Evolutionary conservation across 306 rosid species (phyloP), one percentile per base, ranked within the genome.

Genomic region (cucumber (Cucumis sativus)): DNA sequence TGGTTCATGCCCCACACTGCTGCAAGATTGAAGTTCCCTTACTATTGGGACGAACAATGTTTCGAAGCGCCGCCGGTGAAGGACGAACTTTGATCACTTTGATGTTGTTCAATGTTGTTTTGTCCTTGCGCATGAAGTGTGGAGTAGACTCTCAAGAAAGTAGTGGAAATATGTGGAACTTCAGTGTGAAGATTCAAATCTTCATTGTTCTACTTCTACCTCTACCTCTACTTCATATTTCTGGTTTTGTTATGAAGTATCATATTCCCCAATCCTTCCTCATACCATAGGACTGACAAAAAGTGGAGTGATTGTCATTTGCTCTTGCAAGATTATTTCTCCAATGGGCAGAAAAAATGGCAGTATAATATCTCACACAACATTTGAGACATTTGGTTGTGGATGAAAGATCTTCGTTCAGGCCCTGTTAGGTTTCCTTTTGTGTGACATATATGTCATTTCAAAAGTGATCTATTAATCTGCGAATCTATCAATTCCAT

Each of bases 1-100:
- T 95, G 99, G 99, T 87, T 39, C 47, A 84, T 92, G 99, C 97
- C 99, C 35, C 99, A 92, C 85, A 79, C 85, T 47, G 97, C 99
- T 51, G 93, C 97, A 25, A 92, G 80, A 78, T 64, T 90, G 77
- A 92, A 86, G 87, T 92, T 86, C 80, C 99, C 98, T 30, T 89
- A 78, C 67, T 83, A 56, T 74, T 95, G 96, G 97, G 97, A 95
- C 66, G 93, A 95, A 77, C 84, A 84, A 56, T 92, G 97, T 82
- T 77, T 86, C 64, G 84, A 89, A 84, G 58, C 81, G 25, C 78
- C 88, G 21, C 79, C 88, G 8, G 76, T 57, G 62, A 94, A 86
- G 79, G 98, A 94, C 18, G 97, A 94, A 81, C 88, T 92, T 21
- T 92, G 81, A 88, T 71, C 92, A 80, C 88, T 90, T 21, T 89